Conservation (phyloP, 352 stramenopile genomes). For the Globisporangium emineosum region DNA sequence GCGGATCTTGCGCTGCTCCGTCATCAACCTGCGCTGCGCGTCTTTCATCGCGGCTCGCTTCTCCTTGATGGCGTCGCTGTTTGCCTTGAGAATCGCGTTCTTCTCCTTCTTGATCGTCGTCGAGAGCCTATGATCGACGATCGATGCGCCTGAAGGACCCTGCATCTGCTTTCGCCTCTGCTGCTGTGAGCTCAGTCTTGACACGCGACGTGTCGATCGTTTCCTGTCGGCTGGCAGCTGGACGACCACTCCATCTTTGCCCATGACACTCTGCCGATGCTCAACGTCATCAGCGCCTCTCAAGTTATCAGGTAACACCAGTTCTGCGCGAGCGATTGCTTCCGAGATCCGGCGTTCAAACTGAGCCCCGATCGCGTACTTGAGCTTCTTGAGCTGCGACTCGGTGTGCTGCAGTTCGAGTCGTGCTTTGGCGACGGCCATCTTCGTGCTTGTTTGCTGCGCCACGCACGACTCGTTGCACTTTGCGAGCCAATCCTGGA, state of each 20-base stretch:
- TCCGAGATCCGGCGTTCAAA: conserved; percentile 55
- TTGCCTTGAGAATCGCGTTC: conserved; percentile 39
- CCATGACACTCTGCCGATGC: background rate
- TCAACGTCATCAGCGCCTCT: background rate
- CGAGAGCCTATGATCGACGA: conserved; percentile 30
- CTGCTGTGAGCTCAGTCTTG: conserved; percentile 1
- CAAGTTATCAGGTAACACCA: background rate
- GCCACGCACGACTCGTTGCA: conserved; percentile 49
- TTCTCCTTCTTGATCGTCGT: conserved; percentile 59
- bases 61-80: conserved; percentile 37
- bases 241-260: conserved; percentile 2
- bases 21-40: conserved; percentile 26
- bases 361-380: conserved; percentile 48
- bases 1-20: conserved; percentile 34
- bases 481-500: conserved; percentile 60
- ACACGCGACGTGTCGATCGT: conserved; percentile 5
- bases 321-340: conserved; percentile 31
- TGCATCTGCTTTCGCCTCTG: conserved; percentile 6
- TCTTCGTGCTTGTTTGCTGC: conserved; percentile 33
- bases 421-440: conserved; percentile 35
- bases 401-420: conserved; percentile 54
- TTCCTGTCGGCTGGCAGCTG: conserved; percentile 3
- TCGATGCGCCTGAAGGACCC: background rate
- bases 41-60: conserved; percentile 41
- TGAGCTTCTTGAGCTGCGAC: conserved; percentile 54